phyloP scores from a whole-genome alignment of 768 basidiomycete genomes.

The Clitopilus hobsonii region DNA sequence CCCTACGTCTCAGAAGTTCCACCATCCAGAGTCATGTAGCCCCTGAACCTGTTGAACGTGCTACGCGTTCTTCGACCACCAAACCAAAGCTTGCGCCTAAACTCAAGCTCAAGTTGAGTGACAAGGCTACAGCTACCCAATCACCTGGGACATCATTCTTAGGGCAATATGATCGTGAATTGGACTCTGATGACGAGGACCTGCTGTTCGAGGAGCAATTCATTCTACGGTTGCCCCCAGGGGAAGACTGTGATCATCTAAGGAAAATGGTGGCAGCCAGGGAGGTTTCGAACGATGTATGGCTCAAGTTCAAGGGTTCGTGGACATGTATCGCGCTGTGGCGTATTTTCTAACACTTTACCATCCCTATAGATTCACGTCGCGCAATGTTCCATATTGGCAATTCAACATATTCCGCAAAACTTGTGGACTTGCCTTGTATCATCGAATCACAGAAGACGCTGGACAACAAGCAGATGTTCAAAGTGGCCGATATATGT shows the following conservation, averaged over 20 bases:
- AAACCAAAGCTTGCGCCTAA: constrained; percentile 61
- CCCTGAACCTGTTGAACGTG: constrained; percentile 38
- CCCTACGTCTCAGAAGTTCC: constrained; percentile 30
- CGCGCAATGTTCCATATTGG: constrained; percentile 87
- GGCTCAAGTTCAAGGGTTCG: constrained; percentile 97
- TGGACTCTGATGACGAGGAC: constrained; percentile 95
- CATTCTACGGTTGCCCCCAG: constrained; percentile 82
- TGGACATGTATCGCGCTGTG: not conserved
- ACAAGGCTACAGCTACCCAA: constrained; percentile 66
- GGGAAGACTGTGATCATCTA: constrained; percentile 74
- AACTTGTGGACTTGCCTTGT: constrained; percentile 94
- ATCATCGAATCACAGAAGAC: constrained; percentile 95
- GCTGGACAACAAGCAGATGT: constrained; percentile 93
- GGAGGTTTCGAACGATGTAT: constrained; percentile 79
- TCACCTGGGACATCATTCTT: constrained; percentile 86
- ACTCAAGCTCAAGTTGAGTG: constrained; percentile 84
- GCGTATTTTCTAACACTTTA: constrained; percentile 9
- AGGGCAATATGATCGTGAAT: constrained; percentile 88
- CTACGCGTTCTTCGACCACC: constrained; percentile 51
- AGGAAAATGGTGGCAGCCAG: constrained; percentile 78
- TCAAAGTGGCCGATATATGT: constrained; percentile 98
- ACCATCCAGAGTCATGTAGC: constrained; percentile 20
- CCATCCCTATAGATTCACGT: constrained; percentile 66
- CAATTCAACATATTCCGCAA: constrained; percentile 76
- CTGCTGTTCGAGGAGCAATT: constrained; percentile 97